phyloP scores from a whole-genome alignment of 768 basidiomycete genomes.

The Pisolithus tinctorius region DNA sequence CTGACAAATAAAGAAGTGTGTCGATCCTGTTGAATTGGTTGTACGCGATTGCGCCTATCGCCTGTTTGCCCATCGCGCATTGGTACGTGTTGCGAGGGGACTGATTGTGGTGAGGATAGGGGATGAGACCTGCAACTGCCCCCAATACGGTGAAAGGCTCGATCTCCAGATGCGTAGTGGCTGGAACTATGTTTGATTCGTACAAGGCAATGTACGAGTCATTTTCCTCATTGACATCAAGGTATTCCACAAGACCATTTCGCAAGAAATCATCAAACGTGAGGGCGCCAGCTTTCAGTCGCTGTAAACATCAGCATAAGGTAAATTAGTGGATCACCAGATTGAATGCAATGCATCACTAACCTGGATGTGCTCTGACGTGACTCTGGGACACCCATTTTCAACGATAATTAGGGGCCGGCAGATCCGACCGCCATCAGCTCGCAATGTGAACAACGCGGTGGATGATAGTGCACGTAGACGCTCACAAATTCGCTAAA shows the following conservation, averaged over 20 bases:
- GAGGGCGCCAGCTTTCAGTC: constrained; percentile 70
- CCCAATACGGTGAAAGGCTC: constrained; percentile 98
- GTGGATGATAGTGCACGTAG: constrained; percentile 95
- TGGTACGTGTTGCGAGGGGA: constrained; percentile 99
- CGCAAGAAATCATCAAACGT: constrained; percentile 93
- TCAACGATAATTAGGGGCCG: constrained; percentile 97
- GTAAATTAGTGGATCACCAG: constrained; percentile 3
- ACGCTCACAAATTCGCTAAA: constrained; percentile 96
- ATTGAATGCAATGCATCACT: constrained; percentile 15
- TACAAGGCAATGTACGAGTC: constrained; percentile 95
- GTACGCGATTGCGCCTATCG: constrained; percentile 96
- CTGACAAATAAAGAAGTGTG: constrained; percentile 93
- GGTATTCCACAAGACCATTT: constrained; percentile 92
- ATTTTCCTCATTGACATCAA: constrained; percentile 99
- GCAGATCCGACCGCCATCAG: constrained; percentile 96
- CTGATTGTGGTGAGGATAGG: constrained; percentile 99
- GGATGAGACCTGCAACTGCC: constrained; percentile 96
- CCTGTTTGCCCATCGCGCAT: constrained; percentile 99
- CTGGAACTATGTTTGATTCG: constrained; percentile 73
- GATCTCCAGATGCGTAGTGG: constrained; percentile 94
- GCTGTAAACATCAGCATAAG: constrained; percentile 32
- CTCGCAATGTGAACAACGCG: constrained; percentile 91
- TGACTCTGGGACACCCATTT: constrained; percentile 67
- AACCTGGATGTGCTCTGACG: constrained; percentile 73
- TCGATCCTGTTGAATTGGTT: constrained; percentile 98